Conservation (phyloP, 192 early-diverging fungal species). For the Kickxella alabastrina region DNA sequence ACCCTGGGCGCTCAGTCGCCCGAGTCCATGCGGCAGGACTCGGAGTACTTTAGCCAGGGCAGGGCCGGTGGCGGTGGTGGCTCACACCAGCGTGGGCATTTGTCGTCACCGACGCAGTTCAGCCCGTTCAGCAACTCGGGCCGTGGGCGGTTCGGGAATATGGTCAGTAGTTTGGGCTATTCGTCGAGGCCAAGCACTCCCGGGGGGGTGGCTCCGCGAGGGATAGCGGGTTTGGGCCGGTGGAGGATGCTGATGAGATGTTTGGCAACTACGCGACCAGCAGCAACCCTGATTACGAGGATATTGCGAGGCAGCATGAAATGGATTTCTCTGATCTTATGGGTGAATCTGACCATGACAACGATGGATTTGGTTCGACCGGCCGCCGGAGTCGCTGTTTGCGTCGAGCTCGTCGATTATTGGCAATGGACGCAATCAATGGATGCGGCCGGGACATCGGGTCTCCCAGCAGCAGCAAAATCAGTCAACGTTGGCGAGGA, state of each 20-base stretch:
- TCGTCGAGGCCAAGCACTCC: background rate
- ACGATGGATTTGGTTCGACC: constrained; percentile 1
- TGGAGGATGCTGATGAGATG: constrained; percentile 16
- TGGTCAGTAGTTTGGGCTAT: constrained; percentile 18
- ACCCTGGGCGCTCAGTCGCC: too few relatives aligned
- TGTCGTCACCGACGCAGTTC: too few relatives aligned
- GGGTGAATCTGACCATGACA: constrained; percentile 5
- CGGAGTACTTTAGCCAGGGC: too few relatives aligned
- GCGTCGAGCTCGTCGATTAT: constrained; percentile 44
- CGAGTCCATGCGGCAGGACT: too few relatives aligned
- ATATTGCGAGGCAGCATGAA: constrained; percentile 42
- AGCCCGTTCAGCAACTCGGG: constrained; percentile 1
- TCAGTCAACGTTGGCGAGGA: background rate
- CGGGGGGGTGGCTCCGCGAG: too few relatives aligned
- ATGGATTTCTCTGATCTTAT: constrained; percentile 33
- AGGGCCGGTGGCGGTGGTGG: too few relatives aligned
- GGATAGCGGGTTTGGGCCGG: constrained; percentile 9
- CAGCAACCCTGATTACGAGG: constrained; percentile 29
- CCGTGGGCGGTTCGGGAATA: constrained; percentile 5
- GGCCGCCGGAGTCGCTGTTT: constrained; percentile 41
- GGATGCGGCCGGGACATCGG: too few relatives aligned
- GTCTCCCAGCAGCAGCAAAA: background rate
- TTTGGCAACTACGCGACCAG: constrained; percentile 23
- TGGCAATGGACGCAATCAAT: too few relatives aligned
- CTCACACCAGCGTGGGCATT: too few relatives aligned